Evolutionary conservation across 163 green algal species (phyloP).

Genomic region (Scenedesmus sp.): DNA sequence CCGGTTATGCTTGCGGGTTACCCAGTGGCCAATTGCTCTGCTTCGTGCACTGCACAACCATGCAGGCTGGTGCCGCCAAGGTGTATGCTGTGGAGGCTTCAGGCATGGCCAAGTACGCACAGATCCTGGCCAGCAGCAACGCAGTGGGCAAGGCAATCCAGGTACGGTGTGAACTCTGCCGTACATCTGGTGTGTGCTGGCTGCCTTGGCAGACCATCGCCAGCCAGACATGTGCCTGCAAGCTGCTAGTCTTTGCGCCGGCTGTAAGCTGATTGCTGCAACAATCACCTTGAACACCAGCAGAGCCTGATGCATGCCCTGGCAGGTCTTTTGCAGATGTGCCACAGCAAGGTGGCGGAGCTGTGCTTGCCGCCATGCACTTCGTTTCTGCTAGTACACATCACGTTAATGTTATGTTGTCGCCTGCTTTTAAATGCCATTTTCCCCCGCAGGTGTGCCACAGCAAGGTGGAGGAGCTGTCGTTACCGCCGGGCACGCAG

Average conservation of each 20-base stretch:
- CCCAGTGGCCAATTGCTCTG: background rate
- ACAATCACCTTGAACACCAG: background rate
- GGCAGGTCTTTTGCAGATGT: background rate
- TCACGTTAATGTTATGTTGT: too few species aligned
- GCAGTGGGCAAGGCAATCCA: conserved; percentile 61
- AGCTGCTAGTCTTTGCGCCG: too few species aligned
- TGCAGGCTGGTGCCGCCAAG: conserved; percentile 84
- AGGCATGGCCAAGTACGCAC: conserved; percentile 85
- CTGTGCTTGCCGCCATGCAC: too few species aligned
- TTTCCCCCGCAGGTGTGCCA: conserved; percentile 50
- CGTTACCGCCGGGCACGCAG: conserved; percentile 47
- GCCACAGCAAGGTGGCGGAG: too few species aligned
- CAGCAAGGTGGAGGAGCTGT: conserved; percentile 84
- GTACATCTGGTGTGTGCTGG: conserved; percentile 37
- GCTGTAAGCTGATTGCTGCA: too few species aligned
- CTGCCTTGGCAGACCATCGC: background rate
- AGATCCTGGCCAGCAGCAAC: conserved; percentile 82
- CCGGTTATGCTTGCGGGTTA: background rate
- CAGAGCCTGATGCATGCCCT: too few species aligned
- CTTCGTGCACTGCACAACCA: background rate
- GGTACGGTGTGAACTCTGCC: background rate
- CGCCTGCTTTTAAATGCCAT: too few species aligned
- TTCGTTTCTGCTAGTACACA: too few species aligned
- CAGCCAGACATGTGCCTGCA: background rate
- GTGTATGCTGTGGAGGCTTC: conserved; percentile 97